These are phyloP conservation scores for Rosa persica DNA, from an alignment of 306 rosid species.

Conservation along the genomic window DNA sequence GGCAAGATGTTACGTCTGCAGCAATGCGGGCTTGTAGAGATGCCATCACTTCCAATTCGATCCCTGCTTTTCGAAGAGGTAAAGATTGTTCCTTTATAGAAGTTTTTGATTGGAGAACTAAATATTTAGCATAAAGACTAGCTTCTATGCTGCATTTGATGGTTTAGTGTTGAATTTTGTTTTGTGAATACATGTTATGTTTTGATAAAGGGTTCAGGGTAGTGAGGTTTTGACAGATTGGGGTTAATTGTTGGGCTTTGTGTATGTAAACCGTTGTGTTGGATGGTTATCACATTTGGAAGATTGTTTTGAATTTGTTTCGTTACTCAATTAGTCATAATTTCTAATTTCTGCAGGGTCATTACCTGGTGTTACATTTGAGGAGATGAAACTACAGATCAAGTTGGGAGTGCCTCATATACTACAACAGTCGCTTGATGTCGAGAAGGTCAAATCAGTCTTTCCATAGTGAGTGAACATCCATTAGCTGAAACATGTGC, in stretches of 20 bases:
- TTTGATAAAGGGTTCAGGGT: not conserved
- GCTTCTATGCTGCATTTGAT: not conserved
- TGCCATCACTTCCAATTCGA: conserved; percentile 93
- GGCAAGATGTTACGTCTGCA: conserved; percentile 86
- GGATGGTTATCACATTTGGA: not conserved
- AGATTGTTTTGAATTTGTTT: conserved; percentile 3
- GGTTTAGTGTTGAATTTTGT: not conserved
- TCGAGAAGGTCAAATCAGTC: conserved; percentile 82
- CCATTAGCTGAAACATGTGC: not conserved
- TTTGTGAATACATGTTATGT: not conserved
- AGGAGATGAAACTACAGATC: conserved; percentile 85
- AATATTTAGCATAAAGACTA: not conserved
- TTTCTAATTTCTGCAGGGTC: conserved; percentile 54
- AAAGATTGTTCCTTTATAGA: not conserved
- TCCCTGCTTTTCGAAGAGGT: conserved; percentile 94
- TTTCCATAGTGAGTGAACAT: conserved; percentile 78
- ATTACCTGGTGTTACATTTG: conserved; percentile 86
- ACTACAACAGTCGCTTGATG: conserved; percentile 72
- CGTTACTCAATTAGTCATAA: conserved; percentile 12
- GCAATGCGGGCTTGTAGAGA: conserved; percentile 96
- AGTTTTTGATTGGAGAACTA: not conserved
- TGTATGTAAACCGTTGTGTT: not conserved
- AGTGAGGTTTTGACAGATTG: not conserved
- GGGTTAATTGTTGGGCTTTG: not conserved
- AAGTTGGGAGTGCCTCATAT: conserved; percentile 86